Evolutionary conservation across 176 grass and related monocot species (phyloP).

Genomic region (Rhynchospora tenuis): DNA sequence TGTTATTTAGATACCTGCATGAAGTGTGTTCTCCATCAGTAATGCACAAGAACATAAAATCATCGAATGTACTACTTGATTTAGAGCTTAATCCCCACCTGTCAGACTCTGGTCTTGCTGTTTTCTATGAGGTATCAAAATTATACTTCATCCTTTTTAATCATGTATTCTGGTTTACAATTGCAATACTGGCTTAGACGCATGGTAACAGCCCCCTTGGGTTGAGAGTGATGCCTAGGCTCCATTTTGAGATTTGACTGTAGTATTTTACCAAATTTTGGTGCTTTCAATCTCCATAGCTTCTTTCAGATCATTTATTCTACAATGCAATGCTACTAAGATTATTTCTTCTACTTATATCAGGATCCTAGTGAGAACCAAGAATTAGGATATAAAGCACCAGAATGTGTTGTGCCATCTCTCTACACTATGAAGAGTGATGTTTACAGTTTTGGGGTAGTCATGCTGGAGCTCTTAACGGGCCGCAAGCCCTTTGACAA

Average conservation of each 20-base stretch:
- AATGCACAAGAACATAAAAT: slow-evolving; percentile 87
- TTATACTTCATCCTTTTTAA: background rate
- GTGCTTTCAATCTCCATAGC: background rate
- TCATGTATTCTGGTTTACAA: background rate
- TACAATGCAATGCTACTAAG: background rate
- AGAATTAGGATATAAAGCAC: slow-evolving; percentile 63
- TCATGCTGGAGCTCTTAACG: slow-evolving; percentile 89
- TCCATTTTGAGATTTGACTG: background rate
- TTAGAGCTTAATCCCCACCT: slow-evolving; percentile 70
- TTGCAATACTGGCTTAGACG: background rate
- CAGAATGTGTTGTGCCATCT: slow-evolving; percentile 58
- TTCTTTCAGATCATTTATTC: background rate
- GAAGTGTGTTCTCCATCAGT: slow-evolving; percentile 70
- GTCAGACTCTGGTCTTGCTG: slow-evolving; percentile 52
- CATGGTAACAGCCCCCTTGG: background rate
- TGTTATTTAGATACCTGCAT: slow-evolving; percentile 66
- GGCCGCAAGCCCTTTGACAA: slow-evolving; percentile 75
- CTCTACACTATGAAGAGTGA: slow-evolving; percentile 71
- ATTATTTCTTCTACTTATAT: slow-evolving; percentile 14
- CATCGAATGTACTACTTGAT: slow-evolving; percentile 84
- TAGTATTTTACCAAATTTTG: background rate
- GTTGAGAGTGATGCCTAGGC: background rate
- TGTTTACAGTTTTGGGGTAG: slow-evolving; percentile 68
- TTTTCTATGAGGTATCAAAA: slow-evolving; percentile 65
- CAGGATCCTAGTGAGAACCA: slow-evolving; percentile 71